A percentile compares a stretch with the other conserved stretches of the same genome.
Conservation (phyloP, 805 yeast species). For the Dipodascopsis tothii region DNA sequence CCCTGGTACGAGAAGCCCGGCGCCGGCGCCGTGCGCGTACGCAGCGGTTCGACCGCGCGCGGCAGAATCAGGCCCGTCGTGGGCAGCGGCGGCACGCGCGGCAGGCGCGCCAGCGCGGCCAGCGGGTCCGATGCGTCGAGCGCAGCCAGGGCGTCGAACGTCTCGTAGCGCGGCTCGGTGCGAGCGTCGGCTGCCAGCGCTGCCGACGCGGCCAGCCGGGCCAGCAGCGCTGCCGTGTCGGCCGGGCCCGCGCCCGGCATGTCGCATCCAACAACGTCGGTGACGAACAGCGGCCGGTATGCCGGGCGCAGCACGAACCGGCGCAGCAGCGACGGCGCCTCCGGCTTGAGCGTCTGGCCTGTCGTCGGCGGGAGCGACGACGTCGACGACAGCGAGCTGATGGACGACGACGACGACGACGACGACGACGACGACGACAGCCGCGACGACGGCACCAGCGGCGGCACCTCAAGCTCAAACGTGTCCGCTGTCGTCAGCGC, state of each 20-base stretch:
- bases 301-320: slow-evolving; percentile 6
- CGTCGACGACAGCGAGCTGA: slow-evolving; percentile 2
- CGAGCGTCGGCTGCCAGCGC: not conserved
- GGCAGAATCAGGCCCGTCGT: no score
- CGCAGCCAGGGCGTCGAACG: no score
- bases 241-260: slow-evolving; percentile 14
- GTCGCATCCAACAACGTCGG: slow-evolving; percentile 5
- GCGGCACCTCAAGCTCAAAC: not conserved
- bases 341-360: no score
- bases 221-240: slow-evolving; percentile 12
- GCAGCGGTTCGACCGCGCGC: no score
- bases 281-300: not conserved
- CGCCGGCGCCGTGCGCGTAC: no score
- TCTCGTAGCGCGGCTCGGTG: no score
- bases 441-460: slow-evolving; percentile 1
- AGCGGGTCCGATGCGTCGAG: not conserved
- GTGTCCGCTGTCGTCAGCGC: not conserved
- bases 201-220: not conserved
- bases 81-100: no score
- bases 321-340: not conserved
- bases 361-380: slow-evolving; percentile 1
- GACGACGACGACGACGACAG: slow-evolving; percentile 2
- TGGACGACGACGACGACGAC: slow-evolving; percentile 1
- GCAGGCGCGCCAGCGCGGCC: not conserved
- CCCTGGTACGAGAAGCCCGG: not conserved